phyloP scores from a whole-genome alignment of 306 rosid genomes.

The Cyclanthera cordifolia region DNA sequence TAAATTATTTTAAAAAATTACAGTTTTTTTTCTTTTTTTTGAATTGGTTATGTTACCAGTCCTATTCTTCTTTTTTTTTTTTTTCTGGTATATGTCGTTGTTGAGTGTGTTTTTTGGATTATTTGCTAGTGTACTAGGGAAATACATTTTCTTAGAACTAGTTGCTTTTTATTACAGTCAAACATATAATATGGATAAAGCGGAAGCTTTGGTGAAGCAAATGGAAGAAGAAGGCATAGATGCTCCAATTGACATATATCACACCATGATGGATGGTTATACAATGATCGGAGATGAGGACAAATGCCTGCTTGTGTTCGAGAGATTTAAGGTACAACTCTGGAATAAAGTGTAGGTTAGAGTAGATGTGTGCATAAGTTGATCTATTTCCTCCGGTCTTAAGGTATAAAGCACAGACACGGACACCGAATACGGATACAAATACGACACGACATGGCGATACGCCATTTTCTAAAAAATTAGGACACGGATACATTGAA shows the following conservation, averaged over 20 bases:
- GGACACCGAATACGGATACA: too few relatives aligned
- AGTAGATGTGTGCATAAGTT: not conserved
- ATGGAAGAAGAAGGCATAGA: conserved; percentile 99
- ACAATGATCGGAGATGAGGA: conserved; percentile 75
- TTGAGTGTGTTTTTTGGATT: not conserved
- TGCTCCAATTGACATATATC: conserved; percentile 89
- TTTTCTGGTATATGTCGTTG: not conserved
- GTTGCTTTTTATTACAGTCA: conserved; percentile 38
- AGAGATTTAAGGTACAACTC: conserved; percentile 64
- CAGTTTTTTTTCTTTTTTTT: too few relatives aligned
- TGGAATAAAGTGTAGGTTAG: not conserved
- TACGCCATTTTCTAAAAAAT: too few relatives aligned
- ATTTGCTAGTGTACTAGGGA: not conserved
- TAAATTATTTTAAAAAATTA: not conserved
- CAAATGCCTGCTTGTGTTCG: conserved; percentile 82
- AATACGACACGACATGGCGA: too few relatives aligned
- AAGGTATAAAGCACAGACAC: too few relatives aligned
- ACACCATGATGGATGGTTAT: conserved; percentile 98
- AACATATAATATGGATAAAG: conserved; percentile 59
- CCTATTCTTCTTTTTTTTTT: too few relatives aligned
- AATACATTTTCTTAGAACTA: not conserved
- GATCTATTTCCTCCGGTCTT: not conserved
- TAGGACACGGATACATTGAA: too few relatives aligned
- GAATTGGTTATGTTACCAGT: too few relatives aligned
- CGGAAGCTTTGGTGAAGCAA: conserved; percentile 85